phyloP scores from a whole-genome alignment of 2,329 filamentous ascomycete species.

The Mycosphaerella sp. region DNA sequence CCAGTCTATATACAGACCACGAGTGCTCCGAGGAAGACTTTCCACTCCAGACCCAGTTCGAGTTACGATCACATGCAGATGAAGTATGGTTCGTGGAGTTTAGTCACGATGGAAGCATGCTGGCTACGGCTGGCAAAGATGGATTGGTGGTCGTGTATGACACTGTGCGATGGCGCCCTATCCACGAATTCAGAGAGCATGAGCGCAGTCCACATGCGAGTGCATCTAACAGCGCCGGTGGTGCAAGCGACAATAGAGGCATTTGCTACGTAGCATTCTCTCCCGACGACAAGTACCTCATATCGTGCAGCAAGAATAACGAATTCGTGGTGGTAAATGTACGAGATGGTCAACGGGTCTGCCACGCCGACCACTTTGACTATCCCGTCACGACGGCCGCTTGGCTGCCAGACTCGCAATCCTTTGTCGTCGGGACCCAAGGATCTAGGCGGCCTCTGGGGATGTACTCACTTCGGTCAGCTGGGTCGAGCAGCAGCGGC shows the following conservation, averaged over 20 bases:
- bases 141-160: constrained; percentile 76
- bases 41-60: constrained; percentile 62
- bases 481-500: constrained; percentile 12
- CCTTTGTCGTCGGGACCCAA: constrained; percentile 73
- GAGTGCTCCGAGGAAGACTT: constrained; percentile 73
- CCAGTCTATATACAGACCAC: constrained; percentile 86
- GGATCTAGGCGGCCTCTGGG: constrained; percentile 61
- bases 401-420: constrained; percentile 74
- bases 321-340: constrained; percentile 32
- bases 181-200: constrained; percentile 42
- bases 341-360: constrained; percentile 51
- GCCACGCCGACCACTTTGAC: constrained; percentile 62
- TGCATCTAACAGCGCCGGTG: constrained; percentile 10
- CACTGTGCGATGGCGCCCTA: constrained; percentile 59
- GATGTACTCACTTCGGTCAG: constrained; percentile 38
- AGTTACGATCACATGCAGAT: constrained; percentile 65
- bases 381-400: constrained; percentile 82
- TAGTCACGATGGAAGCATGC: constrained; percentile 73
- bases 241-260: constrained; percentile 37
- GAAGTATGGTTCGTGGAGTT: constrained; percentile 93
- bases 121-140: constrained; percentile 77
- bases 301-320: constrained; percentile 59
- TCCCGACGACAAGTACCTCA: constrained; percentile 77
- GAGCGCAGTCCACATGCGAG: constrained; percentile 21
- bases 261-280: constrained; percentile 85